A percentile compares a stretch with the other conserved stretches of the same genome.
phyloP scores from a whole-genome alignment of 148 eudicot genomes.

The Rhododendron simsii region DNA sequence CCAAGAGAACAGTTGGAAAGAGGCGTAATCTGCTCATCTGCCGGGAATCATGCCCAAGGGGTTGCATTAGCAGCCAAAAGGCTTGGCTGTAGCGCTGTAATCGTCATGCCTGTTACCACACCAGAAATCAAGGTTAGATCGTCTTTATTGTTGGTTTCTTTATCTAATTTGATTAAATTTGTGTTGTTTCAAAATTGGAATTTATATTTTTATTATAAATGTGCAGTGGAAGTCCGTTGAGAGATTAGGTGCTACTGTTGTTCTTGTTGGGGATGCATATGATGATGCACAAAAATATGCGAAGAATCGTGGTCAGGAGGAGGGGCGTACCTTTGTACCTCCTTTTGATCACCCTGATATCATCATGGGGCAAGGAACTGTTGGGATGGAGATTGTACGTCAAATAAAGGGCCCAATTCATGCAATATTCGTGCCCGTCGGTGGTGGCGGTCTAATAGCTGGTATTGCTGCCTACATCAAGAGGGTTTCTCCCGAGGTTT shows the following conservation, averaged over 20 bases:
- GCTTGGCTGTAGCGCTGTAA: constrained; percentile 81
- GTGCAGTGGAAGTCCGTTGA: constrained; percentile 89
- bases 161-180: not conserved
- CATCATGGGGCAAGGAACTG: constrained; percentile 88
- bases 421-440: constrained; percentile 94
- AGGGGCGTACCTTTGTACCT: constrained; percentile 84
- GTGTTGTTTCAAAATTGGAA: not conserved
- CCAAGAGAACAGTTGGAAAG: constrained; percentile 61
- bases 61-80: constrained; percentile 83
- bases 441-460: constrained; percentile 96
- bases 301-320: constrained; percentile 55
- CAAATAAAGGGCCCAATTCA: constrained; percentile 65
- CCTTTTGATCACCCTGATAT: constrained; percentile 97
- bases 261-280: constrained; percentile 86
- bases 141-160: not conserved
- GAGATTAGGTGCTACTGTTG: constrained; percentile 90
- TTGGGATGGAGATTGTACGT: constrained; percentile 92
- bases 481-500: constrained; percentile 82
- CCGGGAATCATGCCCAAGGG: constrained; percentile 99
- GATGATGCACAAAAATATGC: constrained; percentile 97
- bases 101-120: constrained; percentile 97
- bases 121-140: constrained; percentile 87
- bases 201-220: not conserved
- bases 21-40: constrained; percentile 96
- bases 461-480: constrained; percentile 96